phyloP scores from a whole-genome alignment of 345 rosid genomes.

The Hibiscus syriacus region DNA sequence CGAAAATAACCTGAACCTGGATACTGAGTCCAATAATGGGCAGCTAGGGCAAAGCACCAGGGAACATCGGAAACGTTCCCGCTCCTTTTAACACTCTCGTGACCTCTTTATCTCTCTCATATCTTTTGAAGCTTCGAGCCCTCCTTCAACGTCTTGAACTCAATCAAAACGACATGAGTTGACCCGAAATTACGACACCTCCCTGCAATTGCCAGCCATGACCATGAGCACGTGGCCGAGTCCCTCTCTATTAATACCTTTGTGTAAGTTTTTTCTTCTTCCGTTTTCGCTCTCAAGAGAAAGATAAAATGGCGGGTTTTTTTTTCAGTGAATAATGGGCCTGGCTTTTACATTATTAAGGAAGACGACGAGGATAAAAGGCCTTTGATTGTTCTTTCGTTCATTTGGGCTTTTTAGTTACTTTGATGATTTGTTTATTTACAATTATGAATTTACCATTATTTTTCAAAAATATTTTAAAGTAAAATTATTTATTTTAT shows the following conservation, averaged over 20 bases:
- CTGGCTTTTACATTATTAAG: neutral
- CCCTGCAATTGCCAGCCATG: slow-evolving; percentile 25
- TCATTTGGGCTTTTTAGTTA: neutral
- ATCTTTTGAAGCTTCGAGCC: slow-evolving; percentile 30
- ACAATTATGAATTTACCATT: no score
- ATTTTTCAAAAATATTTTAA: no score
- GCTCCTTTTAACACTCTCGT: slow-evolving; percentile 1
- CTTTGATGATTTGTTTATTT: no score
- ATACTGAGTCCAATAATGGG: slow-evolving; percentile 21
- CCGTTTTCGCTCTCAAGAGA: neutral
- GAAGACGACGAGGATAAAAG: slow-evolving; percentile 6
- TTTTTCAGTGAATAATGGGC: slow-evolving; percentile 9
- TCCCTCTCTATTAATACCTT: slow-evolving; percentile 5
- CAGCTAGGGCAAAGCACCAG: slow-evolving; percentile 34
- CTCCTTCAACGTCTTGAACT: neutral
- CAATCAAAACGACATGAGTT: slow-evolving; percentile 23
- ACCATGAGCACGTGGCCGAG: slow-evolving; percentile 10
- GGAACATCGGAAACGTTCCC: slow-evolving; percentile 19
- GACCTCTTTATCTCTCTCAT: slow-evolving; percentile 31
- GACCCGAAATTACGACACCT: slow-evolving; percentile 16
- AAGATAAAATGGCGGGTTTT: neutral
- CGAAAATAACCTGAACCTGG: slow-evolving; percentile 40
- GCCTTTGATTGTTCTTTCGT: neutral
- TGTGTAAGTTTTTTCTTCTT: neutral
- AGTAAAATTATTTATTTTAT: no score